Evolutionary conservation across 306 rosid species (phyloP).

Genomic region (Lablab purpureus): DNA sequence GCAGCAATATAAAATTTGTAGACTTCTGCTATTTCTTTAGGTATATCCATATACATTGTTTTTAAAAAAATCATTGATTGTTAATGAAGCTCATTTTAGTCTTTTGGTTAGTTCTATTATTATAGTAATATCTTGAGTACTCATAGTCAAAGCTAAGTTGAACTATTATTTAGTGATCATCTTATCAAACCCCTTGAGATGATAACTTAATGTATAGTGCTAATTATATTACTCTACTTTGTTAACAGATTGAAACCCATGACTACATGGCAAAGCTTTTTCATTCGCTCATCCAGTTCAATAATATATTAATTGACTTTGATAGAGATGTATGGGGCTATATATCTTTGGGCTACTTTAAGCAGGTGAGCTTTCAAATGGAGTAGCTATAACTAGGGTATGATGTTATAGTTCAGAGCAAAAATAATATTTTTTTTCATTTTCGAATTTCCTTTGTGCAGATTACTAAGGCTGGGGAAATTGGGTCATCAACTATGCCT

Average conservation of each 20-base stretch:
- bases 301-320: slow-evolving; percentile 77
- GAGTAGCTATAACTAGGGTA: slow-evolving; percentile 4
- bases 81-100: neutral
- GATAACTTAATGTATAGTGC: slow-evolving; percentile 19
- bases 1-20: neutral
- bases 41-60: neutral
- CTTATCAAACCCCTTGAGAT: slow-evolving; percentile 19
- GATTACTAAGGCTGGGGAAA: slow-evolving; percentile 80
- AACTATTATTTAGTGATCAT: neutral
- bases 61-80: neutral
- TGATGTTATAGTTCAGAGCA: neutral
- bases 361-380: slow-evolving; percentile 65
- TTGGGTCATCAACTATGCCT: slow-evolving; percentile 95
- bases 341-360: slow-evolving; percentile 89
- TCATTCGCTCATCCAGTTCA: slow-evolving; percentile 70
- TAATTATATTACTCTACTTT: slow-evolving; percentile 36
- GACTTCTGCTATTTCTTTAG: slow-evolving; percentile 2
- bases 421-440: neutral
- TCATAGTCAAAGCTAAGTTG: neutral
- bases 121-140: neutral
- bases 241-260: slow-evolving; percentile 88
- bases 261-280: slow-evolving; percentile 93
- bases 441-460: slow-evolving; percentile 29
- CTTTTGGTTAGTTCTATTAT: neutral
- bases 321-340: slow-evolving; percentile 92